These are phyloP conservation scores for Fusarium duplospermum DNA, from an alignment of 2,329 filamentous ascomycete genomes.

Conservation along the genomic window DNA sequence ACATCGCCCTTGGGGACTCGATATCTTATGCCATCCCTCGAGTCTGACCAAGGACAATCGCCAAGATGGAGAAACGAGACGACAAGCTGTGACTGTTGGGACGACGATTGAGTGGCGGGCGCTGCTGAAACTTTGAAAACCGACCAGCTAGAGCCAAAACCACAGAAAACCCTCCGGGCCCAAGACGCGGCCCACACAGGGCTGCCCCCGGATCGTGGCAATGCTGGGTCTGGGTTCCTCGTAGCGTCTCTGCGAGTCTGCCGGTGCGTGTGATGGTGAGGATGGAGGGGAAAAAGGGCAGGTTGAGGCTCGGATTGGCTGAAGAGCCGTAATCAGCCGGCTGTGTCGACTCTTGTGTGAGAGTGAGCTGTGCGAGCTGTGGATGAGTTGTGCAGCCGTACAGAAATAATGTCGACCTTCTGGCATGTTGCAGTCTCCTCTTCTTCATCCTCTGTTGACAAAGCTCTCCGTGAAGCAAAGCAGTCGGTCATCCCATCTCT, in stretches of 20 bases:
- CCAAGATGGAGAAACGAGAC: background rate
- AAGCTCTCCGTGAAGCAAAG: background rate
- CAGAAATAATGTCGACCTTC: slow-evolving; percentile 26
- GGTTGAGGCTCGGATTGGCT: slow-evolving; percentile 32
- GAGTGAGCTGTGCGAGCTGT: slow-evolving; percentile 31
- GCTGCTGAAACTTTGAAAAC: slow-evolving; percentile 34
- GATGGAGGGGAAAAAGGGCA: slow-evolving; percentile 19
- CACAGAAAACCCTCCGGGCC: slow-evolving; percentile 19
- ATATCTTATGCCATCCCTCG: slow-evolving; percentile 20
- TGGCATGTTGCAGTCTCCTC: slow-evolving; percentile 5
- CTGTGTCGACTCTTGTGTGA: slow-evolving; percentile 29
- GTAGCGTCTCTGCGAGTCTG: slow-evolving; percentile 29
- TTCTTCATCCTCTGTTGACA: slow-evolving; percentile 28
- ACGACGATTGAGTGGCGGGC: slow-evolving; percentile 29
- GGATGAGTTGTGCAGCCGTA: slow-evolving; percentile 38
- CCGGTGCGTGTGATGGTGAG: slow-evolving; percentile 26
- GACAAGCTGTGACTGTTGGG: slow-evolving; percentile 1
- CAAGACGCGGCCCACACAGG: slow-evolving; percentile 27
- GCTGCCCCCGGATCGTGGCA: slow-evolving; percentile 19
- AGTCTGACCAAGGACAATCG: slow-evolving; percentile 1
- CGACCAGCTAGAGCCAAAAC: slow-evolving; percentile 17
- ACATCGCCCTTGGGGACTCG: slow-evolving; percentile 31
- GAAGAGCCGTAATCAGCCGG: slow-evolving; percentile 35
- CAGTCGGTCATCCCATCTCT: slow-evolving; percentile 11
- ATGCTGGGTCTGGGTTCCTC: slow-evolving; percentile 22